phyloP scores from a whole-genome alignment of 768 basidiomycete species.

The Psilocybe azurescens region DNA sequence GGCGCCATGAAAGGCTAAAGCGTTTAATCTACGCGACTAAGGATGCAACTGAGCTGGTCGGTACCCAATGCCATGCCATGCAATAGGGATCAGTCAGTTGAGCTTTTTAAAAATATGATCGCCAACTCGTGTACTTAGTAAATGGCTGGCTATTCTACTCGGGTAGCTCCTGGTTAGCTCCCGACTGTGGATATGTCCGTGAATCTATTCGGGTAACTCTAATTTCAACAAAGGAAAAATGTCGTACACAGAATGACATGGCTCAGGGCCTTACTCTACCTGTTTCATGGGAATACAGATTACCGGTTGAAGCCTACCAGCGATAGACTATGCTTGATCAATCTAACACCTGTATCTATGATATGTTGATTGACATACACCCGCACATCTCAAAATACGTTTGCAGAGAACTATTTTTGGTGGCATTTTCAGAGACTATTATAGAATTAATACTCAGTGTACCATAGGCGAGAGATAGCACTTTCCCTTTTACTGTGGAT shows the following conservation, averaged over 20 bases:
- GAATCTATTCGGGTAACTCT: constrained; percentile 17
- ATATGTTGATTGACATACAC: constrained; percentile 17
- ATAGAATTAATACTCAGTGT: too few relatives aligned
- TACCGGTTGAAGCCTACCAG: constrained; percentile 12
- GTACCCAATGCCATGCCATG: too few relatives aligned
- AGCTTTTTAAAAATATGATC: too few relatives aligned
- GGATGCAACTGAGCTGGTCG: not conserved
- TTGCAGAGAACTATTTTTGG: constrained; percentile 16
- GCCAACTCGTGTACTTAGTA: too few relatives aligned
- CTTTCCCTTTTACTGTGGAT: too few relatives aligned
- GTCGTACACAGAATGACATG: not conserved
- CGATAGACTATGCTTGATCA: constrained; percentile 8
- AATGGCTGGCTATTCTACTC: not conserved
- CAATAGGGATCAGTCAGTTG: too few relatives aligned
- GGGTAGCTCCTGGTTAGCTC: constrained; percentile 4
- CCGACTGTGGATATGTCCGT: constrained; percentile 8
- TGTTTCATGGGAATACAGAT: constrained; percentile 17
- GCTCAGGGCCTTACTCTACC: constrained; percentile 9
- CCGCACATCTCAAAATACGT: constrained; percentile 12
- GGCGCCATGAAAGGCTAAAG: not conserved
- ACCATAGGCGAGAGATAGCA: too few relatives aligned
- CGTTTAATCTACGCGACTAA: not conserved
- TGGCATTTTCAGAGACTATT: not conserved
- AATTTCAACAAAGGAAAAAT: constrained; percentile 17
- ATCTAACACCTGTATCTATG: constrained; percentile 15